phyloP scores from a whole-genome alignment of 2,329 filamentous ascomycete genomes.

The Orbilia blumenaviensis region DNA sequence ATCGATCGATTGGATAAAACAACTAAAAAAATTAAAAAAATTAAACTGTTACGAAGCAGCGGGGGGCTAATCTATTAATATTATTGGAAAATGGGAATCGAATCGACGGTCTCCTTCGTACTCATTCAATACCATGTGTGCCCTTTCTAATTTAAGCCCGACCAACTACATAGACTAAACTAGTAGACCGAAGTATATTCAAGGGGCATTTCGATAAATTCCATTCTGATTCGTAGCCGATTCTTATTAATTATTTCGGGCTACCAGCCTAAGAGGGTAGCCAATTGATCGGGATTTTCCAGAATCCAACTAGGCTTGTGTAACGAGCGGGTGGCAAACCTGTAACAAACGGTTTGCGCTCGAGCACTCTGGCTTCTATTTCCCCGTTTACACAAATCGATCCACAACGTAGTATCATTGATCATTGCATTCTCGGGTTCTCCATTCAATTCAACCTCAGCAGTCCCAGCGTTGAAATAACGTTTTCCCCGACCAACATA shows the following conservation, averaged over 20 bases:
- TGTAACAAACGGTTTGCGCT: neutral
- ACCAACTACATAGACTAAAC: too few species aligned
- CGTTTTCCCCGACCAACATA: too few species aligned
- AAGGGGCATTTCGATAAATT: neutral
- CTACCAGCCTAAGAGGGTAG: neutral
- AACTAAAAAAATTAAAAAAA: neutral
- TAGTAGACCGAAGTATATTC: too few species aligned
- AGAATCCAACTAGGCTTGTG: slow-evolving; percentile 7
- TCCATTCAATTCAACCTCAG: too few species aligned
- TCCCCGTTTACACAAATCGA: too few species aligned
- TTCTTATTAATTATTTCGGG: neutral
- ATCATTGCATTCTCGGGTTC: too few species aligned
- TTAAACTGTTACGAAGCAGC: too few species aligned
- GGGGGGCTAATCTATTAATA: neutral
- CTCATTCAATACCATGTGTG: neutral
- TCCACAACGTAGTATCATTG: too few species aligned
- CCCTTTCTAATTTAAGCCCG: slow-evolving; percentile 13
- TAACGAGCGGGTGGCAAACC: neutral
- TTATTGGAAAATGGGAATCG: neutral
- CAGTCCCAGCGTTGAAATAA: too few species aligned
- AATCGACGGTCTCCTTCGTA: too few species aligned
- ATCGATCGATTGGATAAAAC: neutral
- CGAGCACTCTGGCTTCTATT: neutral
- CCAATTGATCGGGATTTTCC: neutral
- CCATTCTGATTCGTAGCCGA: neutral